Evolutionary conservation across 2,329 filamentous ascomycete species (phyloP), one percentile per base, ranked within the genome.

Genomic region (Catunica adiposa): DNA sequence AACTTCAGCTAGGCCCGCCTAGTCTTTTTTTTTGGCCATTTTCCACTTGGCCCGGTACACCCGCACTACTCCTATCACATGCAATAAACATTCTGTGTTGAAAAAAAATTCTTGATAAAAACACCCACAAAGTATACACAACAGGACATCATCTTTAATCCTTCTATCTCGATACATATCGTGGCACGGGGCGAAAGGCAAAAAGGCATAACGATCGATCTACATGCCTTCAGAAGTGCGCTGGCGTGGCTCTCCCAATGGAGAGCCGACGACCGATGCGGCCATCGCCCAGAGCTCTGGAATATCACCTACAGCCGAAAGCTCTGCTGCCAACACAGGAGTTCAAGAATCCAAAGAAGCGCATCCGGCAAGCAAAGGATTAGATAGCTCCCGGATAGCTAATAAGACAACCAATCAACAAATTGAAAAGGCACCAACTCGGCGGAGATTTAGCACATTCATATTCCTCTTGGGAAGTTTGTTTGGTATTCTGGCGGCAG

Each of bases 381-480:
- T 17, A 20, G 46, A 47, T 7, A 7, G 8, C 5, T 15, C 26
- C 31, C 14, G 31, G 20, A 20, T 56, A 22, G 23, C 25, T 15
- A 40, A 29, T n/a, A 22, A 51, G 29, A 17, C 44, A 29, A 26
- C 40, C 20, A 34, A 29, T 40, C 11, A 26, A 6, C 14, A 56
- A 15, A 52, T 51, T n/a, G 38, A 37, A 31, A 53, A 56, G 29
- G 8, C 40, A 22, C 55, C 55, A 9, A 73, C 71, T 53, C 78
- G 78, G 60, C 94, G 90, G 70, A 79, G 86, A 62, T 80, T 83
- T 60, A 86, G 80, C 67, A 82, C 83, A 1, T 80, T 94, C 64
- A 85, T 96, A 26, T 97, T 98, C 68, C 71, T 83, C 8, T 74
- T 98, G 20, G 92, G 92, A 31, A 87, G 89, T 42, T 64, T 98